phyloP scores from a whole-genome alignment of 2,329 filamentous ascomycete genomes.

The Exophiala alcalophila region DNA sequence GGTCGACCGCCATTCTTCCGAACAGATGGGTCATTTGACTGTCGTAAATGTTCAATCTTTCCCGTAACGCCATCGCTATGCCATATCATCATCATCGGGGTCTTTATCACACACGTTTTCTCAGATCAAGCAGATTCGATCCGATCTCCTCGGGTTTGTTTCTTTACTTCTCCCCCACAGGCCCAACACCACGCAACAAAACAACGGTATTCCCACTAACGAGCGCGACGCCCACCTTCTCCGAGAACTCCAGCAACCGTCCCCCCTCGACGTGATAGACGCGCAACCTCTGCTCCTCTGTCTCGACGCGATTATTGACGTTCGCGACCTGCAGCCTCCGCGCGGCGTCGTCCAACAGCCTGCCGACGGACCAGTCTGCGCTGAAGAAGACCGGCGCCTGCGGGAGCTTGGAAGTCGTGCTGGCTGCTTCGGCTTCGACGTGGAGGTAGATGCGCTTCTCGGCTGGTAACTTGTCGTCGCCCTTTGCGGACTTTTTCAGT shows the following conservation, averaged over 20 bases:
- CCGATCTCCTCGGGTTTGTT: too few relatives aligned
- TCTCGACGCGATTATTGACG: constrained; percentile 44
- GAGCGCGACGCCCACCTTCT: constrained; percentile 73
- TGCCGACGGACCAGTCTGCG: constrained; percentile 83
- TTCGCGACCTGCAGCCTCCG: constrained; percentile 44
- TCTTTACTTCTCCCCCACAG: constrained; percentile 46
- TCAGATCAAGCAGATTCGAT: too few relatives aligned
- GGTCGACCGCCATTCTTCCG: too few relatives aligned
- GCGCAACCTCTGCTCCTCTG: constrained; percentile 68
- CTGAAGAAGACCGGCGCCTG: constrained; percentile 78
- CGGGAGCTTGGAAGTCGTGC: constrained; percentile 77
- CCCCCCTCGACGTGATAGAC: constrained; percentile 94
- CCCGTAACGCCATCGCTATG: constrained; percentile 21
- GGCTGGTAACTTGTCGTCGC: constrained; percentile 72
- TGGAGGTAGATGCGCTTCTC: constrained; percentile 89
- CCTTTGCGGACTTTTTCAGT: constrained; percentile 84
- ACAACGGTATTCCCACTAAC: constrained; percentile 88
- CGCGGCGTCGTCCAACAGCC: constrained; percentile 50
- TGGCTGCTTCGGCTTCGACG: constrained; percentile 78
- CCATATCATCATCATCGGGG: too few relatives aligned
- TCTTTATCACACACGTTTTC: too few relatives aligned
- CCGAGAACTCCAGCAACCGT: constrained; percentile 77
- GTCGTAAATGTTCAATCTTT: too few relatives aligned
- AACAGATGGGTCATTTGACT: too few relatives aligned
- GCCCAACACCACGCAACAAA: constrained; percentile 77